Evolutionary conservation across 225 moss, liverwort and hornwort genomes (phyloP), one percentile per base, ranked within the genome.

Genomic region (Climacium dendroides): DNA sequence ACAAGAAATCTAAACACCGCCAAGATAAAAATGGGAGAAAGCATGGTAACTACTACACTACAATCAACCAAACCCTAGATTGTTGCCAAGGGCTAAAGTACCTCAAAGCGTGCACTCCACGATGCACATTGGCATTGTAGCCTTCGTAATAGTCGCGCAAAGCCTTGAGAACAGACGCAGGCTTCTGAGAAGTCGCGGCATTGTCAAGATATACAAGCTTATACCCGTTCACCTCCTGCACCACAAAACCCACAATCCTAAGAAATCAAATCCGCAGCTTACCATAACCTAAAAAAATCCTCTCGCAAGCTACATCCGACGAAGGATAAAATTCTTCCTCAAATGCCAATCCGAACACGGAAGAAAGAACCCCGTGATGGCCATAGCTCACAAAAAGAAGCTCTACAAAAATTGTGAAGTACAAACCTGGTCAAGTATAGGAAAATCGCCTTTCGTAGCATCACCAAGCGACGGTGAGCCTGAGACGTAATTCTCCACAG

Each of bases 131-230:
- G 30, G 98, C 89, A 71, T 98, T 98, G 84, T 95, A 98, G 74
- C 93, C 91, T 87, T 94, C 95, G 55, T 98, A 98, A 74, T 96
- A 98, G 43, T 92, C 93, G 65, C 86, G 89, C 93, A 98, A 90
- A 24, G 93, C 87, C 64, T 93, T 91, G 77, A 98, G 79, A 75
- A 98, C 97, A 83, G 83, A 79, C 37, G 43, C 85, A 57, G 98
- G 98, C 88, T 98, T 98, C 89, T 97, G 97, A 35, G 98, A 98
- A 37, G 98, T 98, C 52, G 97, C 96, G 41, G 97, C 97, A 88
- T 95, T 97, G 78, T 97, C 97, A 52, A 97, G 86, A 88, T 97
- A 97, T 35, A 97, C 97, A 58, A 97, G 87, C 89, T 87, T 91
- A 80, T 78, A 93, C 37, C 97, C 96, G 47, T 94, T 93, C 76